Evolutionary conservation across 345 rosid genomes (phyloP).

Genomic region (Mercurialis annua): DNA sequence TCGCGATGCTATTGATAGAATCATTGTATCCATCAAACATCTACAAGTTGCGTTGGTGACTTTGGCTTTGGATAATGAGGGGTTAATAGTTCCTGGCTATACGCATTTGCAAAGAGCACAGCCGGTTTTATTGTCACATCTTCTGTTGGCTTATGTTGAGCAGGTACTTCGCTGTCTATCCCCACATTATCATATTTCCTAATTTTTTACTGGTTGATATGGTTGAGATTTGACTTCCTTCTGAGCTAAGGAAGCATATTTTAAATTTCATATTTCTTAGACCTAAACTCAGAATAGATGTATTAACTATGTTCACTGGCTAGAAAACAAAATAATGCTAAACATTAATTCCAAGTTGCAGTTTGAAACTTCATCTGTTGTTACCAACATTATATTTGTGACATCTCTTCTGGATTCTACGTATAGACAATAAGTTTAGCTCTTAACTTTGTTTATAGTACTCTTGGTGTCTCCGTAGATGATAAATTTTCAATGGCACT

Average conservation of each 20-base stretch:
- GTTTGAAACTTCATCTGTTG: neutral
- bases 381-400: neutral
- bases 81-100: slow-evolving; percentile 84
- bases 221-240: neutral
- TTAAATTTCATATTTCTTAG: neutral
- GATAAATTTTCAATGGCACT: slow-evolving; percentile 5
- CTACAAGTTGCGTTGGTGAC: slow-evolving; percentile 66
- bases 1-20: slow-evolving; percentile 76
- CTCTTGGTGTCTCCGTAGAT: neutral
- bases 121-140: slow-evolving; percentile 85
- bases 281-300: neutral
- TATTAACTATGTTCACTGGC: neutral
- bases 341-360: neutral
- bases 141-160: slow-evolving; percentile 77
- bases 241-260: neutral
- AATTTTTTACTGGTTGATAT: neutral
- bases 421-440: neutral
- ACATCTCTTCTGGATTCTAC: neutral
- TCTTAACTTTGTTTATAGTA: neutral
- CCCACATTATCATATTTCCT: neutral
- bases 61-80: slow-evolving; percentile 67
- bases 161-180: slow-evolving; percentile 45
- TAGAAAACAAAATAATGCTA: neutral
- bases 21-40: slow-evolving; percentile 37
- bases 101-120: slow-evolving; percentile 97